Conservation (phyloP, 2,329 filamentous ascomycete genomes). For the Geosmithia putterillii region DNA sequence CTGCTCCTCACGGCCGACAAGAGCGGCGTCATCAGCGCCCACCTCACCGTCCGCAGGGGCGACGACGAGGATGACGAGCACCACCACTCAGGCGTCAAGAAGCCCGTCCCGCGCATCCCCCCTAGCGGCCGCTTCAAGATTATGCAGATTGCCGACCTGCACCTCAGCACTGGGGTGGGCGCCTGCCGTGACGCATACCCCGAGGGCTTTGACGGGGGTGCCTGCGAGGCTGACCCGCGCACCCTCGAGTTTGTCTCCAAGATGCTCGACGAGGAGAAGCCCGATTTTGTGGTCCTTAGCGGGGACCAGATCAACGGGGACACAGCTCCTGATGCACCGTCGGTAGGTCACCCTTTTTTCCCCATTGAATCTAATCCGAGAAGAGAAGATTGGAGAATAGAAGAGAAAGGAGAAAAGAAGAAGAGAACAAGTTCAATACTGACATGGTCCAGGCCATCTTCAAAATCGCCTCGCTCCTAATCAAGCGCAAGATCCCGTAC, state of each 20-base stretch:
- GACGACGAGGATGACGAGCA: constrained; percentile 32
- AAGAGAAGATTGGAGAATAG: no score
- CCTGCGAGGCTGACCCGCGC: constrained; percentile 82
- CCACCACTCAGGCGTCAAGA: constrained; percentile 36
- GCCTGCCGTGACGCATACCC: constrained; percentile 79
- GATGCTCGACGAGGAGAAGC: constrained; percentile 84
- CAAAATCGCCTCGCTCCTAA: constrained; percentile 78
- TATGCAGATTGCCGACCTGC: constrained; percentile 88
- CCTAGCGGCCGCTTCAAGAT: constrained; percentile 96
- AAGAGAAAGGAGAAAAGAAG: no score
- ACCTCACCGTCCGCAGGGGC: constrained; percentile 70
- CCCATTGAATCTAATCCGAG: background rate
- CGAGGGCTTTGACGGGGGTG: constrained; percentile 54
- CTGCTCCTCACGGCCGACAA: constrained; percentile 53
- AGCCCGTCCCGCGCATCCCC: constrained; percentile 62
- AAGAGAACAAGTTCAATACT: no score
- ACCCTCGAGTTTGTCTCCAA: constrained; percentile 80
- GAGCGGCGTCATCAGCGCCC: constrained; percentile 40
- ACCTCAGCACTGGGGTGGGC: constrained; percentile 83
- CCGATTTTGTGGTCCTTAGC: constrained; percentile 80
- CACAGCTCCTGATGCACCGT: constrained; percentile 81
- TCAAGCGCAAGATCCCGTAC: constrained; percentile 81
- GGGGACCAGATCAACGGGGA: constrained; percentile 96
- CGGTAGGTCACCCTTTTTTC: constrained; percentile 32
- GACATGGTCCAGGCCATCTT: constrained; percentile 56